Percentiles rank a stretch among this genome's conserved stretches.
phyloP scores from a whole-genome alignment of 345 rosid species.

The Corchorus capsularis region DNA sequence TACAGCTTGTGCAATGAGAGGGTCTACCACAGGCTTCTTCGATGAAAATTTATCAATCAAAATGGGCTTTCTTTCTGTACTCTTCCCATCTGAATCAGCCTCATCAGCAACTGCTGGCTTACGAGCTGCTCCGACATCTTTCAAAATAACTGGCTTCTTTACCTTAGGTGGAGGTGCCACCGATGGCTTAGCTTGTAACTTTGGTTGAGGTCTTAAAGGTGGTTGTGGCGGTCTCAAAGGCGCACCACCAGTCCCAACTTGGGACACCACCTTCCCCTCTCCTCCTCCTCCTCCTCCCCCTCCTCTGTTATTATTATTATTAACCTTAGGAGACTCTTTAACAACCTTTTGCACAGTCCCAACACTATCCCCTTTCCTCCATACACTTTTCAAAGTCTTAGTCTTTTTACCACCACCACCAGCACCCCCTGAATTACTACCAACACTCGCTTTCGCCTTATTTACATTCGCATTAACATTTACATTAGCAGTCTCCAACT shows the following conservation, averaged over 20 bases:
- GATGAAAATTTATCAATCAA: constrained; percentile 91
- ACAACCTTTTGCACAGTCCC: constrained; percentile 62
- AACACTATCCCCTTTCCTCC: constrained; percentile 90
- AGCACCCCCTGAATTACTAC: constrained; percentile 21
- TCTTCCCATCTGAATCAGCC: constrained; percentile 45
- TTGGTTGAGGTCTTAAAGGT: constrained; percentile 69
- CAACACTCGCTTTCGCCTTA: constrained; percentile 25
- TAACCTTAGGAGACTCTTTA: constrained; percentile 51
- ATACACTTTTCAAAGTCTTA: constrained; percentile 87
- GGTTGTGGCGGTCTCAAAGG: constrained; percentile 51
- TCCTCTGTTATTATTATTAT: constrained; percentile 28
- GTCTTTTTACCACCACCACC: constrained; percentile 42
- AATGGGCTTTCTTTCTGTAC: constrained; percentile 79
- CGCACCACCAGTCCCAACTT: constrained; percentile 25
- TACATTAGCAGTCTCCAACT: constrained; percentile 55
- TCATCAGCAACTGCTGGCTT: constrained; percentile 42
- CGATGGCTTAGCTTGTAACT: constrained; percentile 71
- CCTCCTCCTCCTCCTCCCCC: constrained; percentile 31
- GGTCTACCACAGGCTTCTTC: constrained; percentile 73
- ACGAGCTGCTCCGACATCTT: constrained; percentile 76
- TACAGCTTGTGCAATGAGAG: constrained; percentile 65
- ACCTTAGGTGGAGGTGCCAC: constrained; percentile 53
- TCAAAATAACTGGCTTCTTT: constrained; percentile 68
- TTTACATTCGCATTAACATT: constrained; percentile 31
- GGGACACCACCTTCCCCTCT: constrained; percentile 40